Evolutionary conservation across 169 alveolate genomes (phyloP), one percentile per base, ranked within the genome.

Genomic region (Blepharisma undulans): DNA sequence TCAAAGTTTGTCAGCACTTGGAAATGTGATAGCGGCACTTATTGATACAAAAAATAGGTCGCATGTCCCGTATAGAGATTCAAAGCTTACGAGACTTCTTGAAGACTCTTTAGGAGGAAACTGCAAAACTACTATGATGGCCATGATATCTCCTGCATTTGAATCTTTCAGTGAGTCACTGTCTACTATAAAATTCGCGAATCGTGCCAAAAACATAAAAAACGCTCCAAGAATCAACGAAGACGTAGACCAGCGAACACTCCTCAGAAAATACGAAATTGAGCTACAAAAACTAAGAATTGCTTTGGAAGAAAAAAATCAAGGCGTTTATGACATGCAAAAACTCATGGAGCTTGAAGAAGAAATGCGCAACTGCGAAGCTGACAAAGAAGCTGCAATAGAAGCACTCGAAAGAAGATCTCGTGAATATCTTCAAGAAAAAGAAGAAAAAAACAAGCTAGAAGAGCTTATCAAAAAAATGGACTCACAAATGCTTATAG

Each of bases 151-250:
- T 4, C 98, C 99, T 12, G 94, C 98, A 34, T 91, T 91, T 84
- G 99, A 97, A 59, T 98, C 98, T 25, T 98, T 98, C 88, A 92
- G 94, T 78, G 99, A 98, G 90, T 93, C 98, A 22, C 90, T 97
- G 48, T 95, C 98, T 18, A 96, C 98, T 36, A 92, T 97, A 59
- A 96, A 97, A 91, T 98, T 98, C 87, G 98, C 98, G 2, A 97
- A 97, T 60, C 95, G 99, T 85, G 99, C 99, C 10, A 98, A 97
- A 92, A 96, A 96, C 88, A 97, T 98, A 19, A 95, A 95, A 88
- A 97, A 96, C 93, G 76, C 93, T 16, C 94, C 97, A 33, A 93
- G 93, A 34, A 90, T 97, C 81, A 92, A 97, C 87, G 98, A 95
- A 93, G 97, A 95, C 88, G 97, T 96, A 0, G 98, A 96, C 86